Conservation (phyloP, 2,329 filamentous ascomycete genomes). For the Fusarium tjaetaba region DNA sequence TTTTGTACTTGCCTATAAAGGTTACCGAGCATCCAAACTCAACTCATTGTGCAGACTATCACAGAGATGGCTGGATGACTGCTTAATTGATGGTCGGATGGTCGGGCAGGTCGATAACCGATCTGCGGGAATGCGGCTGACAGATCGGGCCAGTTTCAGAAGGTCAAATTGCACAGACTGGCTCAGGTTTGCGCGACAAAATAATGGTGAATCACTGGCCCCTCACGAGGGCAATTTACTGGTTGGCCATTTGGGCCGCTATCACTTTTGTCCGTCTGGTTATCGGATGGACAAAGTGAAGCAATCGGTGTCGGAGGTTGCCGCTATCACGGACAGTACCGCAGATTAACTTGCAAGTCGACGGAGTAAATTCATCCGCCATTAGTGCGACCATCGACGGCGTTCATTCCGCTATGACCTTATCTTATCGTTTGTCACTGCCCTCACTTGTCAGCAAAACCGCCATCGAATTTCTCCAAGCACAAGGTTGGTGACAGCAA, state of each 20-base stretch:
- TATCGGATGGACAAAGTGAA: background rate
- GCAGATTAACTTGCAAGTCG: background rate
- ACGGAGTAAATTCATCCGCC: background rate
- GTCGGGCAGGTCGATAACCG: background rate
- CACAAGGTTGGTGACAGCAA: background rate
- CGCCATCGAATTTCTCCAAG: no score
- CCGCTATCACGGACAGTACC: background rate
- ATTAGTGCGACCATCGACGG: background rate
- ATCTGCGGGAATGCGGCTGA: background rate
- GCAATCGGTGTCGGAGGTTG: background rate
- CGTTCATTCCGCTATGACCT: background rate
- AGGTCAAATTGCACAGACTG: background rate
- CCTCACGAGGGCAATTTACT: no score
- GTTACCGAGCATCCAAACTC: background rate
- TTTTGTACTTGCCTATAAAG: slow-evolving; percentile 15
- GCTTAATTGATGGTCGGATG: background rate
- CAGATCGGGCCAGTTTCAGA: background rate
- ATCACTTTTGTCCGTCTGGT: background rate
- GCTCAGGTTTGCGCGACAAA: background rate
- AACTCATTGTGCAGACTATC: background rate
- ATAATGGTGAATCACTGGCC: no score
- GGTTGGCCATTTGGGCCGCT: no score
- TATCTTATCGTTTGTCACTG: background rate
- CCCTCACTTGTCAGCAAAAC: background rate
- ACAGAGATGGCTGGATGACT: background rate